phyloP scores from a whole-genome alignment of 1,284 basidiomycete species.

The Pulveroboletus ridleyi region DNA sequence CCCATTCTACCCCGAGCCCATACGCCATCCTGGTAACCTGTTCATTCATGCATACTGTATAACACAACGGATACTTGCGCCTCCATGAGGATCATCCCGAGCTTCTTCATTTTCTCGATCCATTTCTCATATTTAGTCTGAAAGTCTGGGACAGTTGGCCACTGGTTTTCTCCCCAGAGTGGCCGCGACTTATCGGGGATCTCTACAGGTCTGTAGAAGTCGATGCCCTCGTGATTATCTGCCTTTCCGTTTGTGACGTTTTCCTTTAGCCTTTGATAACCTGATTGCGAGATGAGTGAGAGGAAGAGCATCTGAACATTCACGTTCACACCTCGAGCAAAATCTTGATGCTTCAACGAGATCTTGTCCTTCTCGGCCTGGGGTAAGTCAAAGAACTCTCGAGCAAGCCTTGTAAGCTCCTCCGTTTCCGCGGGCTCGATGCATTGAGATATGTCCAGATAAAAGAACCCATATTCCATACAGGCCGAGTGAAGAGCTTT shows the following conservation, averaged over 20 bases:
- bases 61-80: constrained; percentile 56
- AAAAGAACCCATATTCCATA: constrained; percentile 86
- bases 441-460: constrained; percentile 72
- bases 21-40: constrained; percentile 67
- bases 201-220: constrained; percentile 79
- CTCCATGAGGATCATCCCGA: constrained; percentile 82
- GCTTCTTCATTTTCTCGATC: constrained; percentile 82
- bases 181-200: constrained; percentile 72
- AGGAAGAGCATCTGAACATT: constrained; percentile 3
- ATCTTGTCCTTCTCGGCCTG: constrained; percentile 79
- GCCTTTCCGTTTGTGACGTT: constrained; percentile 87
- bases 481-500: constrained; percentile 76
- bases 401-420: constrained; percentile 66
- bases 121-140: constrained; percentile 69
- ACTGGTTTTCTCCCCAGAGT: constrained; percentile 86
- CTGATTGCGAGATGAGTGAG: constrained; percentile 42
- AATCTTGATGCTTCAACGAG: constrained; percentile 68
- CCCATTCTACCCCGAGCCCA: constrained; percentile 84
- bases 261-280: constrained; percentile 76
- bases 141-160: constrained; percentile 70
- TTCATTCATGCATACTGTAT: constrained; percentile 6
- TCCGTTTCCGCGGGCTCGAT: constrained; percentile 65
- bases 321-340: constrained; percentile 69
- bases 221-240: constrained; percentile 87
- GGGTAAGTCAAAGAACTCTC: constrained; percentile 74